Evolutionary conservation across 2,329 filamentous ascomycete genomes (phyloP), one percentile per base, ranked within the genome.

Genomic region (Ophiocordyceps robertsii): DNA sequence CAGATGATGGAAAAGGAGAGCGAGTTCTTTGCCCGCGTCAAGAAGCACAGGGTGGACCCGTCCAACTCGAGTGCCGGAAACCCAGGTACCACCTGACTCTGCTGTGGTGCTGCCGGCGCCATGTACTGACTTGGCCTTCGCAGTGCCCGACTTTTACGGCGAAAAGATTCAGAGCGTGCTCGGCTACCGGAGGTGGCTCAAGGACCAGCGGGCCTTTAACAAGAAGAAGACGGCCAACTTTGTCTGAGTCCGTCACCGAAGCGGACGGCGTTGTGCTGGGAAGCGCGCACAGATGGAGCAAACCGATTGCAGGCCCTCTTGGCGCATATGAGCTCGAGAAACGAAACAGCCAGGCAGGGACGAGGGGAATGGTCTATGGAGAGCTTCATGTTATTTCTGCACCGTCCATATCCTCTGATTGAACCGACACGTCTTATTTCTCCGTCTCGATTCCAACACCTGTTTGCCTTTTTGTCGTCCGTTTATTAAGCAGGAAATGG

Each of bases 121-220:
- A 16, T 17, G 8, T 38, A 16, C 52, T 59, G 46, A 58, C 42
- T 5, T 29, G n/a, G 8, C 38, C 8, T 11, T 14, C 35, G 3
- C 42, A 73, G 85, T 95, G 1, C 89, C 90, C 37, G 92, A 98
- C 61, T 98, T 95, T 66, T 98, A 98, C 57, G 92, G 92, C 54
- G 92, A 98, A 69, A 96, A 95, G 73, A 95, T 98, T 54, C 85
- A 84, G 41, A 95, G 88, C 55, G 87, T 96, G 19, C 73, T 80
- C 42, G 89, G 86, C 38, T 98, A 96, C 63, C 73, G 92, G 55
- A 82, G 87, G 61, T 98, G 92, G 92, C 67, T 98, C 56, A 96
- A 95, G 72, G 92, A 98, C 58, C 92, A 96, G 70, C 75, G 90
- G 48, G 90, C 89, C 10, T 98, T 95, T 68, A 95, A 94, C 68